phyloP scores from a whole-genome alignment of 495 filamentous ascomycete genomes.

The Penicillium maclennaniae region DNA sequence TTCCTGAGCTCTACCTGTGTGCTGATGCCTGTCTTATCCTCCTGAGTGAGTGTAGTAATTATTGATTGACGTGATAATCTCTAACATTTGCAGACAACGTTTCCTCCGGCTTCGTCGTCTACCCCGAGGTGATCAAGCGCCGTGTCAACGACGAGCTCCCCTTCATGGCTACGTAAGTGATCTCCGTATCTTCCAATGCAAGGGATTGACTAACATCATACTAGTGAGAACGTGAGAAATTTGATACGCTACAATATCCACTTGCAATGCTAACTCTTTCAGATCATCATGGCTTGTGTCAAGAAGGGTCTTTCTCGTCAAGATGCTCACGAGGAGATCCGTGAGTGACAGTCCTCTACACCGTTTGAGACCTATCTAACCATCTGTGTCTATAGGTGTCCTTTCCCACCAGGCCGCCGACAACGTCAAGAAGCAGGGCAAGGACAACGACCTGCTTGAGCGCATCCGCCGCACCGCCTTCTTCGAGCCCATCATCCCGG shows the following conservation, averaged over 20 bases:
- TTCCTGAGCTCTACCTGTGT: conserved; percentile 77
- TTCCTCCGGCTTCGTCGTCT: conserved; percentile 76
- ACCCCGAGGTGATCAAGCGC: conserved; percentile 69
- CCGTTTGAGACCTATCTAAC: background rate
- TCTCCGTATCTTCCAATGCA: background rate
- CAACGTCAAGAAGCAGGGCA: conserved; percentile 76
- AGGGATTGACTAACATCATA: conserved; percentile 13
- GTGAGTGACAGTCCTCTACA: conserved; percentile 20
- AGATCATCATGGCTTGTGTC: conserved; percentile 85
- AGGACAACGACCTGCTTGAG: conserved; percentile 78
- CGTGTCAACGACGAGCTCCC: conserved; percentile 76
- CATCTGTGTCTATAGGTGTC: conserved; percentile 48
- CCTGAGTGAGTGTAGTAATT: conserved; percentile 41
- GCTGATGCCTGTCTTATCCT: conserved; percentile 80
- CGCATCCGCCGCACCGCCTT: conserved; percentile 70
- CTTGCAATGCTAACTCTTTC: conserved; percentile 11
- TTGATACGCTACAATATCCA: background rate
- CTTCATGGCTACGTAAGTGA: conserved; percentile 74
- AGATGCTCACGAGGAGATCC: conserved; percentile 87
- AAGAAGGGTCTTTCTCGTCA: conserved; percentile 74
- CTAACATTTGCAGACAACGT: conserved; percentile 61
- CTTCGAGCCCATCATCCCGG: conserved; percentile 75
- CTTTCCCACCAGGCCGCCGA: conserved; percentile 79
- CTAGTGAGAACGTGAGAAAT: conserved; percentile 40
- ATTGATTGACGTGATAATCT: background rate